These are phyloP conservation scores for Aspergillus sp. DNA, from an alignment of 2,329 filamentous ascomycete species.

Conservation along the genomic window DNA sequence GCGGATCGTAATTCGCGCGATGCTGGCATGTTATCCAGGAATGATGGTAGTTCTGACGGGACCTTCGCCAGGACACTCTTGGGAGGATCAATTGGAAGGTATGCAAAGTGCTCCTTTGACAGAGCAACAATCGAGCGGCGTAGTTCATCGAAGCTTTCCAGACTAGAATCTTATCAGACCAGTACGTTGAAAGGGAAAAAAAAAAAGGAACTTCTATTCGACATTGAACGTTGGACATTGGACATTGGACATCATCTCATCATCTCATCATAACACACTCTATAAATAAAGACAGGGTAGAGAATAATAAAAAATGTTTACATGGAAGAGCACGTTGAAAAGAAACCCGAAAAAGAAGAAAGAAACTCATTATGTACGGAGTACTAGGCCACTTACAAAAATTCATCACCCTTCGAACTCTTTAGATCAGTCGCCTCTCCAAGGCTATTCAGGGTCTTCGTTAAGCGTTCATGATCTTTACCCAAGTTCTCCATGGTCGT, in stretches of 20 bases:
- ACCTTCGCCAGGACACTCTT: slow-evolving; percentile 47
- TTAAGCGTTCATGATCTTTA: slow-evolving; percentile 45
- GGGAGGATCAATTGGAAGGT: slow-evolving; percentile 46
- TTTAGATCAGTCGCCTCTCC: slow-evolving; percentile 47
- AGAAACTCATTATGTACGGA: slow-evolving; percentile 11
- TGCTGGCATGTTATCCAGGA: slow-evolving; percentile 47
- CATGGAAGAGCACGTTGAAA: background rate
- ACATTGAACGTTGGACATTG: slow-evolving; percentile 15
- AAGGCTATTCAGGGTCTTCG: slow-evolving; percentile 44
- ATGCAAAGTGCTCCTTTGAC: slow-evolving; percentile 46
- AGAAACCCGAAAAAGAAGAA: slow-evolving; percentile 4
- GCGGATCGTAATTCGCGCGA: slow-evolving; percentile 48
- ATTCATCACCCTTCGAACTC: slow-evolving; percentile 43
- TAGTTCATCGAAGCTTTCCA: slow-evolving; percentile 47
- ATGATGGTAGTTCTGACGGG: slow-evolving; percentile 47
- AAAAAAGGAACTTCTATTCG: slow-evolving; percentile 10
- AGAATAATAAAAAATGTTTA: slow-evolving; percentile 1
- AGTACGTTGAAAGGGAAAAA: slow-evolving; percentile 35
- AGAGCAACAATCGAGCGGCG: slow-evolving; percentile 47
- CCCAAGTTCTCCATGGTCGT: slow-evolving; percentile 45
- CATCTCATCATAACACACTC: slow-evolving; percentile 15
- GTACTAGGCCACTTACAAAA: slow-evolving; percentile 42
- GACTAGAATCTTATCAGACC: slow-evolving; percentile 42
- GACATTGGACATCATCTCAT: slow-evolving; percentile 19
- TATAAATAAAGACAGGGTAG: slow-evolving; percentile 5